Conservation (phyloP, 2,329 filamentous ascomycete species). For the Emergomyces orientalis region DNA sequence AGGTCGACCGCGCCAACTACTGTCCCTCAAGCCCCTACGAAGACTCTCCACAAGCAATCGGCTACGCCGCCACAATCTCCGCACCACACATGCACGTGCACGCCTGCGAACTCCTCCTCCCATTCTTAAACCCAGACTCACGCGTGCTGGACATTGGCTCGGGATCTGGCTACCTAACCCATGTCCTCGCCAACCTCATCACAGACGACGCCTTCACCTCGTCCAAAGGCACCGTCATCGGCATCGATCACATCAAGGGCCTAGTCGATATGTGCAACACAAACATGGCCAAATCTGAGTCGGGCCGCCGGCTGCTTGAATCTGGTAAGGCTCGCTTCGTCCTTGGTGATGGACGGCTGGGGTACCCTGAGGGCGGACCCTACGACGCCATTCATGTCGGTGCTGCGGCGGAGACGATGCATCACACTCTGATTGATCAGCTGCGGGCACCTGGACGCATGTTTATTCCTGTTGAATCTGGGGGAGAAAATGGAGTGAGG, state of each 20-base stretch:
- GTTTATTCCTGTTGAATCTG: constrained; percentile 54
- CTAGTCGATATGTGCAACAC: constrained; percentile 52
- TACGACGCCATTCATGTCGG: constrained; percentile 97
- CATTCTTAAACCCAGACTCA: constrained; percentile 44
- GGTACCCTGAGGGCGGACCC: constrained; percentile 49
- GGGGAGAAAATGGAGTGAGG: constrained; percentile 23
- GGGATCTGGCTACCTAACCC: constrained; percentile 76
- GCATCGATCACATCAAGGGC: constrained; percentile 62
- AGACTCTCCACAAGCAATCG: constrained; percentile 61
- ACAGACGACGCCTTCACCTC: constrained; percentile 18
- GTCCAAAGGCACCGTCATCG: constrained; percentile 50
- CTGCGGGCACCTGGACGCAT: constrained; percentile 65
- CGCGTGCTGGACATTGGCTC: constrained; percentile 65
- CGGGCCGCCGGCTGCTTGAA: constrained; percentile 52
- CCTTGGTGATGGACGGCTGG: constrained; percentile 62
- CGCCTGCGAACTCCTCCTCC: constrained; percentile 54
- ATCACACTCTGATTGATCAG: constrained; percentile 64
- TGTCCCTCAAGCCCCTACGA: constrained; percentile 62
- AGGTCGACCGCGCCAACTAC: constrained; percentile 87
- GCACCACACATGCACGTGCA: constrained; percentile 65
- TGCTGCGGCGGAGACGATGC: constrained; percentile 67
- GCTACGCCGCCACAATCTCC: constrained; percentile 58
- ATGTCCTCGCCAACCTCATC: constrained; percentile 73
- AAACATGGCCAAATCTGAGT: constrained; percentile 57
- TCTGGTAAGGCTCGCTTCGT: constrained; percentile 61